Percentiles rank a stretch among this genome's conserved stretches.
Conservation (phyloP, 2,329 filamentous ascomycete species). For the Colletotrichum costaricense region DNA sequence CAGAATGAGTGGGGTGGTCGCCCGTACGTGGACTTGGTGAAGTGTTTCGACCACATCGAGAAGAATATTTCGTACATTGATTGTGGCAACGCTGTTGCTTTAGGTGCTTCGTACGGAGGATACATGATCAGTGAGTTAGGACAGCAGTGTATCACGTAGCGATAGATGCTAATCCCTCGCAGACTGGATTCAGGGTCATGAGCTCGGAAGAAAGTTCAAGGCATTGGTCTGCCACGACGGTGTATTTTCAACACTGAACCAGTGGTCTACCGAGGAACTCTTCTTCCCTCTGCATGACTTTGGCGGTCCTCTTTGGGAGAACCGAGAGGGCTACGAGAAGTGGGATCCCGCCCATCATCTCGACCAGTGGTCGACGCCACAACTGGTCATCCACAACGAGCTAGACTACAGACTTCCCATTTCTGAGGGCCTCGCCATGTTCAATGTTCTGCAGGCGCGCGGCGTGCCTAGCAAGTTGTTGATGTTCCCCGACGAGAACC, state of each 20-base stretch:
- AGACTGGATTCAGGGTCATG: slow-evolving; percentile 92
- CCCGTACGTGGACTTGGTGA: slow-evolving; percentile 85
- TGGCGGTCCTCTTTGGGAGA: slow-evolving; percentile 70
- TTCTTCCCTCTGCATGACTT: slow-evolving; percentile 79
- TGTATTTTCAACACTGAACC: slow-evolving; percentile 77
- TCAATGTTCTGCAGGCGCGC: slow-evolving; percentile 84
- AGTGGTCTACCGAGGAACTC: slow-evolving; percentile 75
- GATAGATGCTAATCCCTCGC: slow-evolving; percentile 41
- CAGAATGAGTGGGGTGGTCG: slow-evolving; percentile 84
- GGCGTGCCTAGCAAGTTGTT: slow-evolving; percentile 82
- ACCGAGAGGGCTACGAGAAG: slow-evolving; percentile 71
- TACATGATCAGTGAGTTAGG: slow-evolving; percentile 74
- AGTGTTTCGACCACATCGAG: slow-evolving; percentile 80
- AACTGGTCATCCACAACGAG: slow-evolving; percentile 87
- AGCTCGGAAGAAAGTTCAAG: slow-evolving; percentile 85
- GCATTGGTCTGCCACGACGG: slow-evolving; percentile 91
- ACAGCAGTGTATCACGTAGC: neutral
- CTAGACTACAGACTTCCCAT: slow-evolving; percentile 90
- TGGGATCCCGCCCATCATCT: slow-evolving; percentile 76
- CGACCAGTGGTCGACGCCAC: slow-evolving; percentile 84
- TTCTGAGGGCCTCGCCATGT: slow-evolving; percentile 84
- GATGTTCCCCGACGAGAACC: slow-evolving; percentile 82
- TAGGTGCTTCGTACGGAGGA: slow-evolving; percentile 81
- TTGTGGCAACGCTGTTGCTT: slow-evolving; percentile 74
- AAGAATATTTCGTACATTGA: slow-evolving; percentile 76